Evolutionary conservation across 768 basidiomycete genomes (phyloP), one percentile per base, ranked within the genome.

Genomic region (Mycena rosella): DNA sequence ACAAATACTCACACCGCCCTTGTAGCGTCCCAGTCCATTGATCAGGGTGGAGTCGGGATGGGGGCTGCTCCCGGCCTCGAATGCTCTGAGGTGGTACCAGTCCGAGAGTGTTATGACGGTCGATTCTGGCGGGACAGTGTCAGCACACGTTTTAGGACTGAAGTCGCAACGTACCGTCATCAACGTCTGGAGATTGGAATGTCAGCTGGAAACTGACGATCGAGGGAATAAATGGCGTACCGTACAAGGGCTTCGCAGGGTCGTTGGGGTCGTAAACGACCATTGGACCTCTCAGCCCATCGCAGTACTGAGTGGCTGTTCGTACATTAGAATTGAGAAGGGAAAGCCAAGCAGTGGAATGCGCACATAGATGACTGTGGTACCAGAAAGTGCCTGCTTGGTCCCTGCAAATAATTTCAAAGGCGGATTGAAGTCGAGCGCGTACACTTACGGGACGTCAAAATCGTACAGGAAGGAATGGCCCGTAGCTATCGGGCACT

Each of bases 91-190:
- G 20, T 52, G 56, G 14, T 34, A 65, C 84, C 85, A 86, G 68
- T 86, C 85, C 1, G 82, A 79, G 20, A 86, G 74, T 2, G 83
- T 84, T 65, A 86, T 84, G 22, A 86, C 77, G 3, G 86, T 84
- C 57, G 76, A 72, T 24, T 82, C 86, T 82, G 29, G n/a, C n/a
- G n/a, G n/a, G 2, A 30, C 57, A 17, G 27, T 29, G 45, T 30
- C 13, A 30, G 29, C 10, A 4, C 14, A 5, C 4, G 38, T 9
- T 40, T 34, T 13, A 13, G 32, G 6, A 13, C 7, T 6, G 6
- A 13, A 13, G 32, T 34, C 13, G 6, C 32, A 34, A 13, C 38
- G 38, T 38, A 38, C 38, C 38, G 14, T 38, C 15, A 14, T 38
- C 38, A 38, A 38, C 38, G 15, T 15, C 38, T 38, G 38, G 15